A percentile compares a stretch with the other conserved stretches of the same genome.
These are phyloP conservation scores for Sporothrix pallida DNA, from an alignment of 2,329 filamentous ascomycete genomes.

Conservation along the genomic window DNA sequence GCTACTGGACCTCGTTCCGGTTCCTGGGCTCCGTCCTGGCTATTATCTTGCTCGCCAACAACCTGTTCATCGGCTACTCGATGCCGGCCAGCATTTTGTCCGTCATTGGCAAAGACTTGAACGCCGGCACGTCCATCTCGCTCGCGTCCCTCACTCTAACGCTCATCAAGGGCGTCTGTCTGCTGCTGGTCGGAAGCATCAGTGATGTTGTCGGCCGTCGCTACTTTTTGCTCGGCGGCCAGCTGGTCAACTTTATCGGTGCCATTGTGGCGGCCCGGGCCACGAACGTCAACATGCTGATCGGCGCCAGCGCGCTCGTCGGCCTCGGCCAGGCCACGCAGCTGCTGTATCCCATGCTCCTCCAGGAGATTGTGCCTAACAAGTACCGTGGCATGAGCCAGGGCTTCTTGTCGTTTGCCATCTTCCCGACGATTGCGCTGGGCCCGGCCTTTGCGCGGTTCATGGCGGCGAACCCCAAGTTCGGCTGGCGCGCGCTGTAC, in stretches of 20 bases:
- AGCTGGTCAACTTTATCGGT: constrained; percentile 28
- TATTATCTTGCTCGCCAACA: constrained; percentile 30
- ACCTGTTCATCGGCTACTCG: constrained; percentile 30
- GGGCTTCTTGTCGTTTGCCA: constrained; percentile 37
- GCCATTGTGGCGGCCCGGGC: constrained; percentile 25
- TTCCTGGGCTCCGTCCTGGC: constrained; percentile 29
- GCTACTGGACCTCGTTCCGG: constrained; percentile 29
- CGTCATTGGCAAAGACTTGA: constrained; percentile 21
- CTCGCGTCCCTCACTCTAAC: neutral
- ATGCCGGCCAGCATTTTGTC: constrained; percentile 31
- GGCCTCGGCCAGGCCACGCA: constrained; percentile 29
- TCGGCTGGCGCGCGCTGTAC: constrained; percentile 29
- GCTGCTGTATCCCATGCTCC: constrained; percentile 19
- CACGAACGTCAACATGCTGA: constrained; percentile 28
- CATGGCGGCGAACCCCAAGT: constrained; percentile 31
- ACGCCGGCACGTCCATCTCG: constrained; percentile 21
- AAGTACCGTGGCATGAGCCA: constrained; percentile 30
- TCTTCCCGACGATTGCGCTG: constrained; percentile 35
- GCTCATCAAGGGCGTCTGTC: constrained; percentile 31
- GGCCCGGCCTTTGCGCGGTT: constrained; percentile 35
- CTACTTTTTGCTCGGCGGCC: constrained; percentile 30
- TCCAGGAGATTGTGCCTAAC: constrained; percentile 32
- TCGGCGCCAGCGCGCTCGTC: constrained; percentile 28
- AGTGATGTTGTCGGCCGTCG: constrained; percentile 30
- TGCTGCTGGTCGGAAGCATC: constrained; percentile 30